Conservation (phyloP, 2,329 filamentous ascomycete genomes). For the Dactylonectria macrodidyma region DNA sequence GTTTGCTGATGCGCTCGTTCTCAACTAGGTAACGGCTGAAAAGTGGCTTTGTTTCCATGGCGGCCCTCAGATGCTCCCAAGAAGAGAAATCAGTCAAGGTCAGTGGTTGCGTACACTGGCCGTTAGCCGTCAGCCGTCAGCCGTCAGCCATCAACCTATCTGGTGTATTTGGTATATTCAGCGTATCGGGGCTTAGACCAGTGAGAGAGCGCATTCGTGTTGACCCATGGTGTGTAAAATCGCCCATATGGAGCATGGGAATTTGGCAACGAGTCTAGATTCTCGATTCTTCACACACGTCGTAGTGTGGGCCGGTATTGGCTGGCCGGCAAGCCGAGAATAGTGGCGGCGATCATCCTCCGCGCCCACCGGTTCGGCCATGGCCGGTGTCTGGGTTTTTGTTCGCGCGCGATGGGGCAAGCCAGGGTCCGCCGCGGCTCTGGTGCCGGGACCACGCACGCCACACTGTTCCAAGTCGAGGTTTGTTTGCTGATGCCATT, state of each 20-base stretch:
- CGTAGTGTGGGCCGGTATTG: constrained; percentile 27
- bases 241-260: constrained; percentile 42
- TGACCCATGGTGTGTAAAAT: constrained; percentile 32
- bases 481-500: background rate
- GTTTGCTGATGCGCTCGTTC: background rate
- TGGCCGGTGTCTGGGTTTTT: constrained; percentile 17
- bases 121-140: background rate
- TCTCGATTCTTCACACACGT: constrained; percentile 41
- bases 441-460: background rate
- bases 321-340: constrained; percentile 32
- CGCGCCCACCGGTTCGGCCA: constrained; percentile 33
- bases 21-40: too few species aligned
- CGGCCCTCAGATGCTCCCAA: background rate
- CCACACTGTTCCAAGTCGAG: background rate
- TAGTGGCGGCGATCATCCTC: constrained; percentile 26
- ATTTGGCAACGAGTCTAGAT: constrained; percentile 38
- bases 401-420: background rate
- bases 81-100: background rate
- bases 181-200: constrained; percentile 4
- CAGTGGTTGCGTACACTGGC: background rate
- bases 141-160: background rate
- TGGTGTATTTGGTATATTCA: background rate
- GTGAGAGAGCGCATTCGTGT: constrained; percentile 5
- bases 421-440: background rate
- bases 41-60: background rate